These are phyloP conservation scores for Cytospora mali DNA, from an alignment of 2,329 filamentous ascomycete genomes.

Conservation along the genomic window DNA sequence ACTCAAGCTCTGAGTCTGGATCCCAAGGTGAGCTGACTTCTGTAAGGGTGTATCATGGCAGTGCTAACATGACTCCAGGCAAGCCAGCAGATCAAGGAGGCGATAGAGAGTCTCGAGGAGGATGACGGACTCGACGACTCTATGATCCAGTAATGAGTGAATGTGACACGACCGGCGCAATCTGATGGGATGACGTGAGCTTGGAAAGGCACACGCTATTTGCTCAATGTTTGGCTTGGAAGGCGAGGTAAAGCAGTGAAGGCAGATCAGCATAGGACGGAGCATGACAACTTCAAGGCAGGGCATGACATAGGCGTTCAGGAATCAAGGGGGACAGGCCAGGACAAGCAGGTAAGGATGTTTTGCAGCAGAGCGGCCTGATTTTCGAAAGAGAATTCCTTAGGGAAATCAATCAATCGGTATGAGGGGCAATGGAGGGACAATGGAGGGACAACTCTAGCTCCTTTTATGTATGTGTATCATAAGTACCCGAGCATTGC, in stretches of 20 bases:
- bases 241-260: neutral
- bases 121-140: slow-evolving; percentile 72
- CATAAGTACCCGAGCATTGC: slow-evolving; percentile 37
- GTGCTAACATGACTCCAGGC: slow-evolving; percentile 57
- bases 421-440: too few relatives aligned
- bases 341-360: slow-evolving; percentile 5
- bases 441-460: neutral
- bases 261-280: slow-evolving; percentile 21
- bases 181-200: neutral
- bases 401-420: neutral
- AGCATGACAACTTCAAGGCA: slow-evolving; percentile 20
- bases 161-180: neutral
- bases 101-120: slow-evolving; percentile 88
- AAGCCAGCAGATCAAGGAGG: slow-evolving; percentile 91
- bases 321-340: neutral
- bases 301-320: slow-evolving; percentile 21
- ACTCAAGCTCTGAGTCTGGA: slow-evolving; percentile 94
- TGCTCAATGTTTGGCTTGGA: neutral
- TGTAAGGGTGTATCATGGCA: neutral
- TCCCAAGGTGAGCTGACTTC: slow-evolving; percentile 72
- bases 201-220: neutral
- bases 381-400: neutral
- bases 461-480: slow-evolving; percentile 28
- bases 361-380: slow-evolving; percentile 9
- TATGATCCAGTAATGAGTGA: slow-evolving; percentile 56